Conservation (phyloP, 2,329 filamentous ascomycete species). For the Alternaria conjuncta region DNA sequence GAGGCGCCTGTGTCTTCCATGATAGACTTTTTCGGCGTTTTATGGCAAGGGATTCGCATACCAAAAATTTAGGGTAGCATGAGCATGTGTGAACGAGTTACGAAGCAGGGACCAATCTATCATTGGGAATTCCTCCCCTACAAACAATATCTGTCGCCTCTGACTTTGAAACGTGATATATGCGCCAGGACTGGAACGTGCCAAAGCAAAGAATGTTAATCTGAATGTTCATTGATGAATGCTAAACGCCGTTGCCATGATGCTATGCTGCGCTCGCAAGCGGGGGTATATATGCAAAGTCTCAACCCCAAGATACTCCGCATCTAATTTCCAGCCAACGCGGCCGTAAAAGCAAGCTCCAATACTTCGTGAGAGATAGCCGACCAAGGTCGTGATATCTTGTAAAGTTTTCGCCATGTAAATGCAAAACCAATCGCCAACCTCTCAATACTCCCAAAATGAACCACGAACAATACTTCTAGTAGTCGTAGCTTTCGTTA, state of each 20-base stretch:
- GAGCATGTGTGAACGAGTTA: constrained; percentile 34
- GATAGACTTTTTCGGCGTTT: constrained; percentile 29
- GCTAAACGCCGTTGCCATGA: constrained; percentile 12
- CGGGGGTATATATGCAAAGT: constrained; percentile 21
- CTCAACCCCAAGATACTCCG: not conserved
- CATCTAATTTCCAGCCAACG: not conserved
- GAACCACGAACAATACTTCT: not conserved
- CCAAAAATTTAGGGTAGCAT: constrained; percentile 44
- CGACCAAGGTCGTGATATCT: not conserved
- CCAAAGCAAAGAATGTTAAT: not conserved
- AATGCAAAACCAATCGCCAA: constrained; percentile 2
- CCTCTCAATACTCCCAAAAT: not conserved
- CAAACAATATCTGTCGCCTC: constrained; percentile 8
- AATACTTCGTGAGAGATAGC: not conserved
- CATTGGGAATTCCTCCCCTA: constrained; percentile 47
- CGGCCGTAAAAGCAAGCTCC: not conserved
- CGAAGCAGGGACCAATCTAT: constrained; percentile 44
- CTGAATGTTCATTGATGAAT: not conserved
- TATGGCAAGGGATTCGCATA: constrained; percentile 12
- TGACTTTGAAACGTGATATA: not conserved
- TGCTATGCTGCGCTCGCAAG: constrained; percentile 16
- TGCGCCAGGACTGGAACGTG: not conserved
- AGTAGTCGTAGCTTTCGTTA: constrained; percentile 47
- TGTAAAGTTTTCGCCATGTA: not conserved
- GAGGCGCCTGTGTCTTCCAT: constrained; percentile 3